phyloP scores from a whole-genome alignment of 345 rosid genomes.

The Laguncularia racemosa region DNA sequence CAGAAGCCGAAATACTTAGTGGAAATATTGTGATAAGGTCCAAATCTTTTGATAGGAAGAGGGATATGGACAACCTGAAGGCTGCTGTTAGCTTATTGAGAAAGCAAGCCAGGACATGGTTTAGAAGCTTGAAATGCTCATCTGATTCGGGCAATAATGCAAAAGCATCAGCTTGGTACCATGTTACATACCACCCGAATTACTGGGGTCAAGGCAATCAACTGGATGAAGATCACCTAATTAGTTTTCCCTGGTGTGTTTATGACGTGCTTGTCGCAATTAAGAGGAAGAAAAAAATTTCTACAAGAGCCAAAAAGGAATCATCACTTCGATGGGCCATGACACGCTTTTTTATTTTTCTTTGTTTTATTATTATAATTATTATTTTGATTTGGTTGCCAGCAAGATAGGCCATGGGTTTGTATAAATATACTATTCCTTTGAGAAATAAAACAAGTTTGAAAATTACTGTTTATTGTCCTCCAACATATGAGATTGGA shows the following conservation, averaged over 20 bases:
- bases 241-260: conserved; percentile 79
- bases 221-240: conserved; percentile 49
- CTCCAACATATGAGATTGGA: too few relatives aligned
- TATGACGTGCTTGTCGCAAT: conserved; percentile 49
- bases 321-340: neutral
- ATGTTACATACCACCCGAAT: conserved; percentile 57
- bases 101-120: conserved; percentile 50
- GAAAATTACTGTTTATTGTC: too few relatives aligned
- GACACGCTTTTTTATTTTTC: too few relatives aligned
- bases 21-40: conserved; percentile 42
- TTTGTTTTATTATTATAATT: too few relatives aligned
- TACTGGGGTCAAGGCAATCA: conserved; percentile 58
- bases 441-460: too few relatives aligned
- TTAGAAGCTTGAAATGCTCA: conserved; percentile 19
- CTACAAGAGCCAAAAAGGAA: rapidly evolving
- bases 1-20: conserved; percentile 50
- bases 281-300: conserved; percentile 17
- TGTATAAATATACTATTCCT: too few relatives aligned
- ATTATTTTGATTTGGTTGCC: too few relatives aligned
- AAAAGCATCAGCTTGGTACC: conserved; percentile 76
- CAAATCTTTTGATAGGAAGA: conserved; percentile 29
- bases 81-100: conserved; percentile 35
- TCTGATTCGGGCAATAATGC: conserved; percentile 22
- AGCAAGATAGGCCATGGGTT: too few relatives aligned
- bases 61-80: conserved; percentile 37